Percentiles rank a stretch among this genome's conserved stretches.
phyloP scores from a whole-genome alignment of 805 yeast genomes.

The Lachancea fermentati region DNA sequence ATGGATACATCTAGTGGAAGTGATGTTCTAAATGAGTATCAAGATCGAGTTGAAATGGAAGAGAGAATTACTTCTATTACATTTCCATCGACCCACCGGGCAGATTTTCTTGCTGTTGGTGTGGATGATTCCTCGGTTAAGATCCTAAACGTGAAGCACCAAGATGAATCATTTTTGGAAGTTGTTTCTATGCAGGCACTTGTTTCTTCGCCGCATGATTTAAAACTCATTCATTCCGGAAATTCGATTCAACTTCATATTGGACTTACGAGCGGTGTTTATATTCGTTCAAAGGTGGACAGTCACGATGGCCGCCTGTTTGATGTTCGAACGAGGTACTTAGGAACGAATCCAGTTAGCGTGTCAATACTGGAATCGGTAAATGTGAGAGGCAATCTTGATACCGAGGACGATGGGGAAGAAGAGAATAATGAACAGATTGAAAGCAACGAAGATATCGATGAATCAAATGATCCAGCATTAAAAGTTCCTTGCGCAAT shows the following conservation, averaged over 20 bases:
- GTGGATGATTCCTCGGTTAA: constrained; percentile 65
- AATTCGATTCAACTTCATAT: constrained; percentile 49
- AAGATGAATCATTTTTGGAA: constrained; percentile 55
- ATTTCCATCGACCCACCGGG: constrained; percentile 41
- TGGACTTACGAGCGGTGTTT: constrained; percentile 82
- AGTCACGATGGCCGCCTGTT: constrained; percentile 52
- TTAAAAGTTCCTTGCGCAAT: constrained; percentile 20
- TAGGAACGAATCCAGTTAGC: constrained; percentile 63
- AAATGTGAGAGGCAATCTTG: constrained; percentile 13
- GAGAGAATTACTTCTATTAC: constrained; percentile 50
- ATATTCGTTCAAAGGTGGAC: constrained; percentile 58
- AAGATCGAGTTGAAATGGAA: constrained; percentile 50
- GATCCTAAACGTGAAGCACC: constrained; percentile 43
- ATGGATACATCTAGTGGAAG: constrained; percentile 41
- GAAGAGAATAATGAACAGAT: constrained; percentile 17
- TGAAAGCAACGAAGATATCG: constrained; percentile 6
- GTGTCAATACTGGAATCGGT: constrained; percentile 32
- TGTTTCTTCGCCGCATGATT: constrained; percentile 43
- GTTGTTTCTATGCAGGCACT: constrained; percentile 60
- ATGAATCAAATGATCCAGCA: constrained; percentile 9
- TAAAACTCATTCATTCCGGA: constrained; percentile 23
- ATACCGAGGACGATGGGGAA: constrained; percentile 15
- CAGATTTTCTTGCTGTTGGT: constrained; percentile 64
- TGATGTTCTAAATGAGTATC: constrained; percentile 66
- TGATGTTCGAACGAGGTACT: constrained; percentile 61